Evolutionary conservation across 129 eudicot species (phyloP), one percentile per base, ranked within the genome.

Genomic region (Calendula officinalis): DNA sequence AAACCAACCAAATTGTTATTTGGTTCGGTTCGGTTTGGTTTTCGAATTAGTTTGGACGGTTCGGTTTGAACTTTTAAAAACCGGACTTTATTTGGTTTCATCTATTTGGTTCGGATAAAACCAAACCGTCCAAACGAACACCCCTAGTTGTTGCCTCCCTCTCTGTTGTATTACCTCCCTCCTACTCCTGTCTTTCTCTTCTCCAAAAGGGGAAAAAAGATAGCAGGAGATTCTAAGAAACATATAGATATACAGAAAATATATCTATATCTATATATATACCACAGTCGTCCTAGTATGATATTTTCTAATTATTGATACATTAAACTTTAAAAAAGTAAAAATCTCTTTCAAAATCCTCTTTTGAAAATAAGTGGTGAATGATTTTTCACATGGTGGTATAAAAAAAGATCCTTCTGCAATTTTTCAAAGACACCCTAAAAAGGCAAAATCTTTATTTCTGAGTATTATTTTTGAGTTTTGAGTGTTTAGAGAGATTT

Each of bases 301-400:
- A 43, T 8, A 54, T 13, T 44, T 52, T 62, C 54, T 15, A 3
- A 34, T 43, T 71, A 50, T 32, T 54, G 7, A 12, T 40, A 51
- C 3, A 10, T 37, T 54, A 62, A 62, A 12, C 13, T 56, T 53
- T 41, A 30, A 32, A 6, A 71, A 71, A 71, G 56, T 42, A 16
- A 1, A 32, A 52, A 71, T 13, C 76, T 71, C 62, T 62, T 64
- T 72, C 33, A 43, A 34, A 72, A 51, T 57, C 77, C 64, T 27
- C 40, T 54, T 56, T 63, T 43, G 5, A 13, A 64, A 63, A 54
- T 8, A 12, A 37, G 70, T 71, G 76, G 76, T 62, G 76, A 62
- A 64, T 64, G 46, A n/a, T 41, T 51, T 62, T 64, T 36, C 71
- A 72, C 59, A 64, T 56, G 60, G 63, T 53, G 46, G 34, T 56